phyloP scores from a whole-genome alignment of 2,329 filamentous ascomycete genomes.

The Colletotrichum chrysophilum region DNA sequence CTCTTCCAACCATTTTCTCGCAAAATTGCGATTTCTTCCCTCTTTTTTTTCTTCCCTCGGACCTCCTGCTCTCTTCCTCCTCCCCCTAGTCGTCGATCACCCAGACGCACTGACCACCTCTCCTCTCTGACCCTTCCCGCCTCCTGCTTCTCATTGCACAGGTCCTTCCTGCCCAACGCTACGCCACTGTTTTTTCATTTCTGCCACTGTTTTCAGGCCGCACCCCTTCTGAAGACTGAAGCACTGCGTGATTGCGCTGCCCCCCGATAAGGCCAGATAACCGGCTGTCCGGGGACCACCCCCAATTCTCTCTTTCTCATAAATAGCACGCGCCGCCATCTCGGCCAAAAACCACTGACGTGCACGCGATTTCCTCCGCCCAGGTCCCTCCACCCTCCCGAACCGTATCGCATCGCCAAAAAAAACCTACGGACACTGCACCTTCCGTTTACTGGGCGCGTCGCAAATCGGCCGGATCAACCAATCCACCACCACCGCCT shows the following conservation, averaged over 20 bases:
- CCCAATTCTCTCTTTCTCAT: slow-evolving; percentile 41
- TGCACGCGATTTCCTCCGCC: slow-evolving; percentile 50
- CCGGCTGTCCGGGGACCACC: slow-evolving; percentile 36
- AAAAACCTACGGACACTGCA: neutral
- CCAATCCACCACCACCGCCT: neutral
- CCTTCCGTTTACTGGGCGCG: neutral
- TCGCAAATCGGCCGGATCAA: slow-evolving; percentile 14
- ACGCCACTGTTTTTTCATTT: slow-evolving; percentile 39
- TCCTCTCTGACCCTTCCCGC: slow-evolving; percentile 8
- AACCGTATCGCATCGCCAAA: slow-evolving; percentile 12
- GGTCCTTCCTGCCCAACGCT: slow-evolving; percentile 28
- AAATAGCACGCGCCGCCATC: slow-evolving; percentile 52
- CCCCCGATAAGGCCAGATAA: slow-evolving; percentile 44
- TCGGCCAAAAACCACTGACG: slow-evolving; percentile 47
- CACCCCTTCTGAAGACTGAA: slow-evolving; percentile 11
- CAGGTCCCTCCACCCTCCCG: slow-evolving; percentile 34
- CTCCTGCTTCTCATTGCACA: slow-evolving; percentile 20
- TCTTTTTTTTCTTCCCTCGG: slow-evolving; percentile 14
- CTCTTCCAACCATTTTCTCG: slow-evolving; percentile 21
- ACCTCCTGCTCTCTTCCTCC: neutral
- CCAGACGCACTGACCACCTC: slow-evolving; percentile 21
- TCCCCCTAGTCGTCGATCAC: slow-evolving; percentile 18
- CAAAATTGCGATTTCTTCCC: slow-evolving; percentile 34
- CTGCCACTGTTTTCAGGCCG: slow-evolving; percentile 18
- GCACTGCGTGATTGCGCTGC: neutral